Evolutionary conservation across 2,329 filamentous ascomycete species (phyloP).

Genomic region (Ophiostoma novo-ulmi): DNA sequence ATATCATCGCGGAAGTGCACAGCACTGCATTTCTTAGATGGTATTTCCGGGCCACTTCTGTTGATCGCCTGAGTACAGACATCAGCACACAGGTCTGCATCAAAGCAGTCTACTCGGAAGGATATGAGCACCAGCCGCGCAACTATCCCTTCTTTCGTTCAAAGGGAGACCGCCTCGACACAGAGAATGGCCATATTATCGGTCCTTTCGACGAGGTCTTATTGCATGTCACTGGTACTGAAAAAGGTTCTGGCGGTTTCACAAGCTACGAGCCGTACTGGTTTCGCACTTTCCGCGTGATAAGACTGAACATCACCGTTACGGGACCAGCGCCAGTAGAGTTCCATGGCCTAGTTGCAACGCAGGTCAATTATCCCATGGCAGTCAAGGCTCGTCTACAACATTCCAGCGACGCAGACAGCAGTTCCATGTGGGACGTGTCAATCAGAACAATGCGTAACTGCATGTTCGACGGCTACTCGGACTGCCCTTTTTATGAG

Average conservation of each 20-base stretch:
- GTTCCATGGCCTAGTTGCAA: conserved; percentile 31
- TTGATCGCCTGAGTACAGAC: not conserved
- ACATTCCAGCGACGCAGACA: conserved; percentile 24
- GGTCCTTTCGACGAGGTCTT: conserved; percentile 37
- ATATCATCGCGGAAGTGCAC: conserved; percentile 31
- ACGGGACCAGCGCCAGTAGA: conserved; percentile 23
- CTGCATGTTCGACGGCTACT: conserved; percentile 36
- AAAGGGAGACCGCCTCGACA: conserved; percentile 37
- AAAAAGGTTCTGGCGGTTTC: not conserved
- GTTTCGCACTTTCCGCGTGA: conserved; percentile 39
- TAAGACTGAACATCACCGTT: conserved; percentile 33
- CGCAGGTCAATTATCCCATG: conserved; percentile 38
- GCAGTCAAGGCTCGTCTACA: conserved; percentile 31
- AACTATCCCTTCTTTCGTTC: conserved; percentile 38
- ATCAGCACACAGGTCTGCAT: conserved; percentile 26
- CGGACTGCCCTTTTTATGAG: conserved; percentile 37
- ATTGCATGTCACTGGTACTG: conserved; percentile 29
- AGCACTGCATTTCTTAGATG: conserved; percentile 32
- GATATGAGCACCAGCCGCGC: conserved; percentile 35
- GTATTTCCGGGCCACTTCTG: conserved; percentile 19
- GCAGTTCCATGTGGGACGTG: conserved; percentile 29
- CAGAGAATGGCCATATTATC: conserved; percentile 28
- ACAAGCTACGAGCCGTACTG: conserved; percentile 37
- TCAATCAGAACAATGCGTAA: conserved; percentile 34
- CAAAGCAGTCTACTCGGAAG: conserved; percentile 33